phyloP scores from a whole-genome alignment of 2,329 filamentous ascomycete genomes.

The Arthrobotrys sphaeroides region DNA sequence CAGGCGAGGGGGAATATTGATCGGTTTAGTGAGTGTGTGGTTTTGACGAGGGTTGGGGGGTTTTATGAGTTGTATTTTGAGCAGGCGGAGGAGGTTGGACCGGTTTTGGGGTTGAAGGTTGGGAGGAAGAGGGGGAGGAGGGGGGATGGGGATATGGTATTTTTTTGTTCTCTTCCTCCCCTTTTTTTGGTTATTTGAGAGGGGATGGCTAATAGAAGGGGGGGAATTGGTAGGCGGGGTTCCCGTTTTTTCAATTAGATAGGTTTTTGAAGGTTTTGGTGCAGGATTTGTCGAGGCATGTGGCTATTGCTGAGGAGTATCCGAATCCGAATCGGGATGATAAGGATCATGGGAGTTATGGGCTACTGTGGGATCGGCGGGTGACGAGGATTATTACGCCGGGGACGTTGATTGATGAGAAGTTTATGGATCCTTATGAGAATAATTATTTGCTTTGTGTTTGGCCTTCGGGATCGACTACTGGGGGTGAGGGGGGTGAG shows the following conservation, averaged over 20 bases:
- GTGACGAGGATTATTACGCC: conserved; percentile 91
- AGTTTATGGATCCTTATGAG: conserved; percentile 91
- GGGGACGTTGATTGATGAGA: conserved; percentile 95
- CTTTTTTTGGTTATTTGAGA: not conserved
- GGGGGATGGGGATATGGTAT: conserved; percentile 78
- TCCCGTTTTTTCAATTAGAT: conserved; percentile 91
- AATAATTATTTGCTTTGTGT: conserved; percentile 93
- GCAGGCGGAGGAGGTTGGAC: conserved; percentile 88
- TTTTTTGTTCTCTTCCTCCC: conserved; percentile 32
- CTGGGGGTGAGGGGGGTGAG: conserved; percentile 2
- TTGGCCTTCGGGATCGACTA: conserved; percentile 31
- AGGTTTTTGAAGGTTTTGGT: conserved; percentile 92
- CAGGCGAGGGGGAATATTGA: conserved; percentile 90
- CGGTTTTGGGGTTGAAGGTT: conserved; percentile 86
- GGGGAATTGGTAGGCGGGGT: conserved; percentile 73
- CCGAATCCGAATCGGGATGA: conserved; percentile 73
- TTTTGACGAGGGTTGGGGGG: conserved; percentile 89
- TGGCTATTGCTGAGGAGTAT: conserved; percentile 94
- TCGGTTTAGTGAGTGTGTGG: conserved; percentile 87
- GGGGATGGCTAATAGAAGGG: not conserved
- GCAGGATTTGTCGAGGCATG: conserved; percentile 86
- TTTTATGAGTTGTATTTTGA: conserved; percentile 99
- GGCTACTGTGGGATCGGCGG: conserved; percentile 82
- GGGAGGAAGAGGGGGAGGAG: conserved; percentile 77
- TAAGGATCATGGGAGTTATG: conserved; percentile 69